These are phyloP conservation scores for Xylariaceae sp. DNA, from an alignment of 2,329 filamentous ascomycete genomes.

Conservation along the genomic window DNA sequence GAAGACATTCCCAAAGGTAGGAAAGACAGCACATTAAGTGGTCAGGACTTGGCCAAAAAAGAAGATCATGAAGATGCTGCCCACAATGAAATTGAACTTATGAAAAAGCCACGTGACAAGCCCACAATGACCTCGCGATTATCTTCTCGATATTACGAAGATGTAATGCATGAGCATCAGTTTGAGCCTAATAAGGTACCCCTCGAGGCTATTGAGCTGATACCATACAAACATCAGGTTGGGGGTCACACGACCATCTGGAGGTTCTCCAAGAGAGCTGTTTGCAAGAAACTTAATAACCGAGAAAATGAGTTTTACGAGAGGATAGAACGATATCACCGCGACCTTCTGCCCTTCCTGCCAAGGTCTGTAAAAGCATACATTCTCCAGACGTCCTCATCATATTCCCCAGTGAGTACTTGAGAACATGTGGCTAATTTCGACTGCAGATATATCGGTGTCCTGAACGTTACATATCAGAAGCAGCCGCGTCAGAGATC, in stretches of 20 bases:
- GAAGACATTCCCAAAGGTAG: slow-evolving; percentile 28
- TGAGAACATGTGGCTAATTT: slow-evolving; percentile 24
- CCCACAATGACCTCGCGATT: slow-evolving; percentile 36
- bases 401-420: neutral
- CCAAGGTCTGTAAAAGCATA: slow-evolving; percentile 59
- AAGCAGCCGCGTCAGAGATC: slow-evolving; percentile 69
- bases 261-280: slow-evolving; percentile 88
- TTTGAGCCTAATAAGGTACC: slow-evolving; percentile 54
- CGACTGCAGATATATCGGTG: slow-evolving; percentile 77
- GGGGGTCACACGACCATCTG: slow-evolving; percentile 95
- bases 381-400: neutral
- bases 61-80: slow-evolving; percentile 39
- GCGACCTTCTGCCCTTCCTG: slow-evolving; percentile 83
- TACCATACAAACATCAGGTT: slow-evolving; percentile 96
- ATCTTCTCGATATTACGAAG: slow-evolving; percentile 43
- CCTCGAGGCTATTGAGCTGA: slow-evolving; percentile 87
- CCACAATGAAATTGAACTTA: slow-evolving; percentile 41
- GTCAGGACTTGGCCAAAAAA: slow-evolving; percentile 34
- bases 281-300: slow-evolving; percentile 98
- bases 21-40: slow-evolving; percentile 23
- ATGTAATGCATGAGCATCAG: slow-evolving; percentile 50
- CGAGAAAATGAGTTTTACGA: slow-evolving; percentile 99
- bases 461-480: slow-evolving; percentile 92
- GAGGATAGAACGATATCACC: slow-evolving; percentile 85
- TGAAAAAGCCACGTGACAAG: slow-evolving; percentile 33